These are phyloP conservation scores for Neonectria sp. DNA, from an alignment of 2,329 filamentous ascomycete genomes.

Conservation along the genomic window DNA sequence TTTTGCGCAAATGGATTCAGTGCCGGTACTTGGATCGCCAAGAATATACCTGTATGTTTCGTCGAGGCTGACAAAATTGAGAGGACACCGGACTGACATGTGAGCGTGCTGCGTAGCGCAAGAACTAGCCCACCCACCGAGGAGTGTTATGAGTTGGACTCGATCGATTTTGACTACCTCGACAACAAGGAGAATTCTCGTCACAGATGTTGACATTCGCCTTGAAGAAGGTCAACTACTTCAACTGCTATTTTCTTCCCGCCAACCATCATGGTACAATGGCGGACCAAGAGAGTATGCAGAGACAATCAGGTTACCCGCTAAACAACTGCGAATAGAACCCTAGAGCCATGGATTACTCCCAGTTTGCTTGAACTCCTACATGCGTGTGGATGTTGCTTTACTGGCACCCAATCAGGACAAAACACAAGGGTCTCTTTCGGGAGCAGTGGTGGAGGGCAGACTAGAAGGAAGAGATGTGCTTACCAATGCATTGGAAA, in stretches of 20 bases:
- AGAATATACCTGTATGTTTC: neutral
- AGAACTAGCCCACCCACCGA: neutral
- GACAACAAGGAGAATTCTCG: neutral
- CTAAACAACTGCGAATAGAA: neutral
- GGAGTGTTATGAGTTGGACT: neutral
- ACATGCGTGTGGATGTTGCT: neutral
- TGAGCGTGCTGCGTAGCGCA: neutral
- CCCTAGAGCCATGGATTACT: neutral
- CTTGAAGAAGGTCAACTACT: neutral
- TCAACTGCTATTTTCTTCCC: neutral
- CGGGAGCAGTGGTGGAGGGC: too few relatives aligned
- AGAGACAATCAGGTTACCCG: neutral
- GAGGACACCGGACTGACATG: neutral
- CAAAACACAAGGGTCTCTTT: too few relatives aligned
- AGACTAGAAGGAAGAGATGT: neutral
- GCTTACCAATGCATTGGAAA: neutral
- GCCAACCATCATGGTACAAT: neutral
- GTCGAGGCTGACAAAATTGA: neutral
- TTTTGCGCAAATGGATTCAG: neutral
- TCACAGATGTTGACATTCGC: neutral
- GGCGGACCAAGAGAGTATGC: neutral
- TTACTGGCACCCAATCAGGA: neutral
- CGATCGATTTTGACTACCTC: neutral
- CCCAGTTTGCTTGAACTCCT: neutral
- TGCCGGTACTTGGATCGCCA: too few relatives aligned